These are phyloP conservation scores for Colletotrichum incanum DNA, from an alignment of 2,329 filamentous ascomycete genomes.

Conservation along the genomic window DNA sequence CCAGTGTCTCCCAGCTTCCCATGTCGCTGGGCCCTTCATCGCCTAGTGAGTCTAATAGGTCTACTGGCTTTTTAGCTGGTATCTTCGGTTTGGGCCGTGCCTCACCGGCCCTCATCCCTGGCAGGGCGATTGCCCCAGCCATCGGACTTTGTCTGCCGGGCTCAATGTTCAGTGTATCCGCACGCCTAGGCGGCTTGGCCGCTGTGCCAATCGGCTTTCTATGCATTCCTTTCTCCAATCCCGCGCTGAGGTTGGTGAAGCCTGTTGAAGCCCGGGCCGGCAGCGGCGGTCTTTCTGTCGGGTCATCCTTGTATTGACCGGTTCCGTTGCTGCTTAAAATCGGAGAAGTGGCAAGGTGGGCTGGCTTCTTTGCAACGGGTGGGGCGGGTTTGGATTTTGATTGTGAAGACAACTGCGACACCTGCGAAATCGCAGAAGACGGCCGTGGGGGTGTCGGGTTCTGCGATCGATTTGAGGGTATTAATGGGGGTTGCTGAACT, in stretches of 20 bases:
- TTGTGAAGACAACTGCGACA: conserved; percentile 52
- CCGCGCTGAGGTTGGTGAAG: conserved; percentile 16
- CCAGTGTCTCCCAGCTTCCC: conserved; percentile 70
- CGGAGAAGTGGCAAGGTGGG: conserved; percentile 62
- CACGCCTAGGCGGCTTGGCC: conserved; percentile 27
- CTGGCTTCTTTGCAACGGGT: conserved; percentile 75
- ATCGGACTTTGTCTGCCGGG: conserved; percentile 36
- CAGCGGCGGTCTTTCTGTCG: conserved; percentile 45
- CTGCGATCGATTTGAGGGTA: conserved; percentile 32
- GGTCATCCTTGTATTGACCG: conserved; percentile 42
- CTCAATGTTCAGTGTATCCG: conserved; percentile 25
- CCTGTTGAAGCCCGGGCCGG: conserved; percentile 41
- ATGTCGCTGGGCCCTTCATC: conserved; percentile 62
- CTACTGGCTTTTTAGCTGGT: conserved; percentile 48
- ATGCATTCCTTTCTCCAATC: conserved; percentile 8
- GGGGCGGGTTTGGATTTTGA: conserved; percentile 62
- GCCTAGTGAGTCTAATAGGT: conserved; percentile 64
- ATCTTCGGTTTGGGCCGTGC: conserved; percentile 37
- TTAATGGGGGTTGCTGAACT: conserved; percentile 35
- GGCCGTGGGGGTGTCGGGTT: conserved; percentile 51
- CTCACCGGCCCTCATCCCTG: conserved; percentile 40
- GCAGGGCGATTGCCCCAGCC: conserved; percentile 38
- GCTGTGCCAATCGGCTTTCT: conserved; percentile 36
- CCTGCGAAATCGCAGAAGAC: conserved; percentile 54
- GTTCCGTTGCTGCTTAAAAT: conserved; percentile 45